phyloP scores from a whole-genome alignment of 2,329 filamentous ascomycete genomes.

The Hypoxylon sp. region DNA sequence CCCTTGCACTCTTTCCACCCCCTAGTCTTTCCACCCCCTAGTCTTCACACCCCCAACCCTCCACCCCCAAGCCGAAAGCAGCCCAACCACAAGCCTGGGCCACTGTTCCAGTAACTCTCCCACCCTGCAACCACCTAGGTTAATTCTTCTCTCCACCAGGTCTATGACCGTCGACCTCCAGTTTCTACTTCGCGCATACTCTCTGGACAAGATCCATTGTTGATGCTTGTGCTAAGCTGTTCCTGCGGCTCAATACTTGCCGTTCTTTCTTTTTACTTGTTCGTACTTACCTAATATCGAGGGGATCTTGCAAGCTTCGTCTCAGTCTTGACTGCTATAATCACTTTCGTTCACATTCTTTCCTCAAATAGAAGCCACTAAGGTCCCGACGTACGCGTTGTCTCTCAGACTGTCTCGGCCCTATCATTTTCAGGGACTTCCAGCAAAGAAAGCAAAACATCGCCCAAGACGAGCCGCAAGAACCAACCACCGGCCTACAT shows the following conservation, averaged over 20 bases:
- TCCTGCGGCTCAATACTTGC: slow-evolving; percentile 24
- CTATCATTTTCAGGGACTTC: slow-evolving; percentile 22
- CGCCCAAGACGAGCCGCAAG: slow-evolving; percentile 24
- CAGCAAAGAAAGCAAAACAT: slow-evolving; percentile 29
- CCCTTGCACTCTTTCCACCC: background rate
- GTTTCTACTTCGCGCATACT: slow-evolving; percentile 37
- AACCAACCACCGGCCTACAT: slow-evolving; percentile 24
- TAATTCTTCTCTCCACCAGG: slow-evolving; percentile 32
- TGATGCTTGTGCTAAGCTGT: slow-evolving; percentile 25
- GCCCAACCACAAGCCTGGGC: slow-evolving; percentile 29
- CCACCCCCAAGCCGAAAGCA: slow-evolving; percentile 29
- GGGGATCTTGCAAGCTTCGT: slow-evolving; percentile 14
- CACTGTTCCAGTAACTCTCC: slow-evolving; percentile 25
- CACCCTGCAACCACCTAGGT: slow-evolving; percentile 6
- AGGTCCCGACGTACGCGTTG: slow-evolving; percentile 20
- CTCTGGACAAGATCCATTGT: slow-evolving; percentile 32
- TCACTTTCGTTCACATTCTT: slow-evolving; percentile 26
- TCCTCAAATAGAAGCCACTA: slow-evolving; percentile 24
- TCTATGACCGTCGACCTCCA: slow-evolving; percentile 29
- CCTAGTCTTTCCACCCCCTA: background rate
- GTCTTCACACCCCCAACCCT: background rate
- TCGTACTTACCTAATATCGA: slow-evolving; percentile 24
- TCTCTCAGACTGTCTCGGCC: slow-evolving; percentile 35
- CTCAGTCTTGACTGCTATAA: slow-evolving; percentile 2
- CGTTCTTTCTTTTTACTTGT: slow-evolving; percentile 23